Percentiles rank a stretch among this genome's conserved stretches.
Conservation (phyloP, 2,329 filamentous ascomycete species). For the Ascomycota sp. region DNA sequence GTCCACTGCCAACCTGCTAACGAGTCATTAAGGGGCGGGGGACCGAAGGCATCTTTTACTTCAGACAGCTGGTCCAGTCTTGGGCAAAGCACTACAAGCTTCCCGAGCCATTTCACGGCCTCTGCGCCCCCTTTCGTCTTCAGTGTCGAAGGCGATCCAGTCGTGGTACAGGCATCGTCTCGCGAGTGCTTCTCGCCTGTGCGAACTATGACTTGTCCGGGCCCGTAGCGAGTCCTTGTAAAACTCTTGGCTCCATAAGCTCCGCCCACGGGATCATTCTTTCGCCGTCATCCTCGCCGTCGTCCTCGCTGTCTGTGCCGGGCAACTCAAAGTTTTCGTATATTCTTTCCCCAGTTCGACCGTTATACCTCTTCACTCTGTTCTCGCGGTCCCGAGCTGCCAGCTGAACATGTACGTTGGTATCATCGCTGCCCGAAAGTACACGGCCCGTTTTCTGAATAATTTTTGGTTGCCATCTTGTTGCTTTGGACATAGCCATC, state of each 20-base stretch:
- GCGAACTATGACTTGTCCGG: too few species aligned
- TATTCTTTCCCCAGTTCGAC: constrained; percentile 46
- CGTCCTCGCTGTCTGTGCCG: constrained; percentile 37
- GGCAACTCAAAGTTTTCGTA: constrained; percentile 66
- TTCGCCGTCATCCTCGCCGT: constrained; percentile 38
- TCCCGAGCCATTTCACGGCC: too few species aligned
- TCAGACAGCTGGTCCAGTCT: too few species aligned
- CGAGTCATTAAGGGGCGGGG: too few species aligned
- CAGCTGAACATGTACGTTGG: constrained; percentile 36
- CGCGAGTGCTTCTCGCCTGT: too few species aligned
- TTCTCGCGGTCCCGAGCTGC: constrained; percentile 46
- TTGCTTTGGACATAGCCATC: constrained; percentile 37
- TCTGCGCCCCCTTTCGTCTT: too few species aligned
- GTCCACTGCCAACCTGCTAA: too few species aligned
- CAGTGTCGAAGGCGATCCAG: too few species aligned
- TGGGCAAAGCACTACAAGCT: too few species aligned
- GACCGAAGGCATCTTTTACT: too few species aligned
- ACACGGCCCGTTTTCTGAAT: constrained; percentile 46
- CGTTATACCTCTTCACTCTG: constrained; percentile 40
- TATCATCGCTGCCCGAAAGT: constrained; percentile 30
- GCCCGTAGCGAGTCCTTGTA: constrained; percentile 17
- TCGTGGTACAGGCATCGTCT: too few species aligned
- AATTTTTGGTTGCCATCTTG: constrained; percentile 45
- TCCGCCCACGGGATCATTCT: constrained; percentile 39
- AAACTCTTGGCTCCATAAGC: constrained; percentile 46